These are phyloP conservation scores for Ceratobasidium sp. DNA, from an alignment of 1,284 basidiomycete genomes.

Conservation along the genomic window DNA sequence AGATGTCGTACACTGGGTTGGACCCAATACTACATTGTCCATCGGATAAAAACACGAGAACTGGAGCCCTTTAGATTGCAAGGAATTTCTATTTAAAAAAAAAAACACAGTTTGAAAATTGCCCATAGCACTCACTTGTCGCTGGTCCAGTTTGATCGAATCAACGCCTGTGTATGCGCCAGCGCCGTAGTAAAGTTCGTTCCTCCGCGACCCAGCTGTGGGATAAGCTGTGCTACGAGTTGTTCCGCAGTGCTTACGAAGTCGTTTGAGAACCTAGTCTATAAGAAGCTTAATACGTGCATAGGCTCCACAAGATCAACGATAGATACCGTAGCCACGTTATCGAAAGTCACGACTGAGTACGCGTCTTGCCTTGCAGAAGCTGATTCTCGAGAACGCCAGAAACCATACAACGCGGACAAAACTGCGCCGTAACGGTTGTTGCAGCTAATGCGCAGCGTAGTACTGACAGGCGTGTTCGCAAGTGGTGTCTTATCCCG, in stretches of 20 bases:
- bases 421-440: slow-evolving; percentile 72
- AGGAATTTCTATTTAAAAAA: background rate
- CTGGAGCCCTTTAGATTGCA: slow-evolving; percentile 61
- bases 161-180: slow-evolving; percentile 56
- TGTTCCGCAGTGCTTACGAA: slow-evolving; percentile 64
- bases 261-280: slow-evolving; percentile 59
- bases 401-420: slow-evolving; percentile 68
- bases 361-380: slow-evolving; percentile 65
- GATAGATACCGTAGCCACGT: slow-evolving; percentile 50
- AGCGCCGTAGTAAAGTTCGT: slow-evolving; percentile 67
- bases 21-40: slow-evolving; percentile 65
- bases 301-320: slow-evolving; percentile 61
- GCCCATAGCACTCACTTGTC: slow-evolving; percentile 68
- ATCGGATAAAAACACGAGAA: slow-evolving; percentile 73
- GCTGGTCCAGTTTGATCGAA: slow-evolving; percentile 67
- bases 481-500: slow-evolving; percentile 63
- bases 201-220: slow-evolving; percentile 57
- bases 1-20: slow-evolving; percentile 62
- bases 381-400: slow-evolving; percentile 65
- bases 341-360: slow-evolving; percentile 68
- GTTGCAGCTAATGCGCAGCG: slow-evolving; percentile 59
- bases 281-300: slow-evolving; percentile 59
- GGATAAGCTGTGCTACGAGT: slow-evolving; percentile 62
- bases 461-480: slow-evolving; percentile 61
- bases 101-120: slow-evolving; percentile 19